These are phyloP conservation scores for Hericium erinaceus DNA, from an alignment of 768 basidiomycete species.

Conservation along the genomic window DNA sequence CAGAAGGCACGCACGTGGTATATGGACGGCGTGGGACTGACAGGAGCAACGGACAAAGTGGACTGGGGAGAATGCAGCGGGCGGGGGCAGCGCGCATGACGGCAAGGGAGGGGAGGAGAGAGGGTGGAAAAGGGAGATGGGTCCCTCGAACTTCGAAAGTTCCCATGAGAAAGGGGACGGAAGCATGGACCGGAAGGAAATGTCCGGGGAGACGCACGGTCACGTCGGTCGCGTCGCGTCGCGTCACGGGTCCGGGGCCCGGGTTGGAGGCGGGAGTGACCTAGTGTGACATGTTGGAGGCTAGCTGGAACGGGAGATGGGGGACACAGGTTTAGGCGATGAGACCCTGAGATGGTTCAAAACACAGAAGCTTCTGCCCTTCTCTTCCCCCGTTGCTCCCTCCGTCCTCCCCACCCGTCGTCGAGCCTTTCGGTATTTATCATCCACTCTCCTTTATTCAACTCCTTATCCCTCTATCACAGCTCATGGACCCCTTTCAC, in stretches of 20 bases:
- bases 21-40: no score
- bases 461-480: conserved; percentile 5
- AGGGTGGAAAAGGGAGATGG: not conserved
- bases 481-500: conserved; percentile 31
- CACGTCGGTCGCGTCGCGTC: conserved; percentile 9
- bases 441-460: conserved; percentile 9
- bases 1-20: no score
- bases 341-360: conserved; percentile 12
- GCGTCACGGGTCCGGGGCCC: conserved; percentile 3
- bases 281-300: conserved; percentile 5
- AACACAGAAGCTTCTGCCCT: conserved; percentile 12
- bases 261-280: conserved; percentile 1
- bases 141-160: conserved; percentile 12
- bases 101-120: conserved; percentile 5
- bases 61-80: not conserved
- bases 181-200: conserved; percentile 6
- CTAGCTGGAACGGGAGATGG: conserved; percentile 13
- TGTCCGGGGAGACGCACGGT: conserved; percentile 8
- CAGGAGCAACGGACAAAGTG: no score
- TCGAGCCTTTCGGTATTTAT: not conserved
- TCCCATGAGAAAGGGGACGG: conserved; percentile 15
- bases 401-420: conserved; percentile 6
- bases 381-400: conserved; percentile 12
- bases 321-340: conserved; percentile 1
- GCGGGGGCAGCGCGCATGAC: conserved; percentile 1